Evolutionary conservation across 371 early-diverging fungal species (phyloP), one percentile per base, ranked within the genome.

Genomic region (Globomyces sp.): DNA sequence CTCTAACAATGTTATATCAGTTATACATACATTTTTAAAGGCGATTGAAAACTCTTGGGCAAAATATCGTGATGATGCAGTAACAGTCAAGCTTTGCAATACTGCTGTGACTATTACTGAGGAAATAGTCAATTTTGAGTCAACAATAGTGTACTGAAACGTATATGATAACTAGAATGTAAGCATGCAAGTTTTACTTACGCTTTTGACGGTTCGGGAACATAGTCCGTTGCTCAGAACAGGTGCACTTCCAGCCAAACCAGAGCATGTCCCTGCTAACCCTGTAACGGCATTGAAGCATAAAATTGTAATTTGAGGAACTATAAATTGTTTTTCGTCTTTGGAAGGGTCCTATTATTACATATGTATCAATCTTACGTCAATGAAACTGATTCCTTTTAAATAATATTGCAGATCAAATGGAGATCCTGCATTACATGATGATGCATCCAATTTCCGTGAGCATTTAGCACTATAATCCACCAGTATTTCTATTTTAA

Each of bases 391-490:
- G 52, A 50, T 69, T 8, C 68, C 71, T 11, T 36, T 44, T 8
- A 53, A 43, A 57, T 71, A 74, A 53, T 68, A 68, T 13, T 58
- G 51, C 5, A 53, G 55, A 53, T 74, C 75, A 10, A 74, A 57
- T 2, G 58, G n/a, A 24, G 67, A 45, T 39, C 60, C 66, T 24
- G 41, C 34, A 4, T 40, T 52, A 65, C 75, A 71, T 5, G 6
- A 10, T 2, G 39, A 24, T 4, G 3, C 10, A 46, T 44, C 11
- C 5, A 41, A 10, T 36, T 24, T 47, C 49, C 13, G 42, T 37
- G 11, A 8, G 46, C 61, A 61, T 13, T 4, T 42, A 36, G 13
- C 36, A 4, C 34, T 13, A 8, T 8, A 8, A 5, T 13, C 6
- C 36, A 13, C 9, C 61, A 61, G 41, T 0, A 61, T 6, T 4